A percentile compares a stretch with the other conserved stretches of the same genome.
Evolutionary conservation across 805 yeast genomes (phyloP).

Genomic region (Pichia rugopelliculosa): DNA sequence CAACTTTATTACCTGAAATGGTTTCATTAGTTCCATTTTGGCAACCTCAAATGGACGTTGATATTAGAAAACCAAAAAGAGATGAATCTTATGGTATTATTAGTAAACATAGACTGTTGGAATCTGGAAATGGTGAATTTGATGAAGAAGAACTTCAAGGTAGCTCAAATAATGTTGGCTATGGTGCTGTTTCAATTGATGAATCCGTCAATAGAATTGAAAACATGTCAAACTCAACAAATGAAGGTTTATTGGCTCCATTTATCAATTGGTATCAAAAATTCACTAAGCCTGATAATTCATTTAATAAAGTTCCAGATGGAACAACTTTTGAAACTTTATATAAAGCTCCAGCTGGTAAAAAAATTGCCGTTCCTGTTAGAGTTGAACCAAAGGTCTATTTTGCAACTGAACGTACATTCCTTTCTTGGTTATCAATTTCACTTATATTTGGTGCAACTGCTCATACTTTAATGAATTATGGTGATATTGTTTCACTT

Average conservation of each 20-base stretch:
- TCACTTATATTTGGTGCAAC: slow-evolving; percentile 84
- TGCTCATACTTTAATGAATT: slow-evolving; percentile 77
- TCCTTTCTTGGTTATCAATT: slow-evolving; percentile 87
- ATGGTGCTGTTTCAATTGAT: slow-evolving; percentile 27
- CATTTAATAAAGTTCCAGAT: slow-evolving; percentile 48
- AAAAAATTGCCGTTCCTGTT: slow-evolving; percentile 84
- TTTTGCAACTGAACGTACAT: slow-evolving; percentile 96
- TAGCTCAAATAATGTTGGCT: slow-evolving; percentile 10
- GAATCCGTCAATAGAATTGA: slow-evolving; percentile 26
- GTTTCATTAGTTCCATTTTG: slow-evolving; percentile 89
- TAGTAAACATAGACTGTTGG: slow-evolving; percentile 30
- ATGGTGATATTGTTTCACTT: slow-evolving; percentile 69
- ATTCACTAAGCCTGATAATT: slow-evolving; percentile 32
- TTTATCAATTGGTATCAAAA: slow-evolving; percentile 13
- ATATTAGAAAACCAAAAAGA: slow-evolving; percentile 79
- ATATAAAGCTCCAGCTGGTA: slow-evolving; percentile 78
- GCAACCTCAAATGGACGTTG: slow-evolving; percentile 95
- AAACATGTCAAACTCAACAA: slow-evolving; percentile 11
- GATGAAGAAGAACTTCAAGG: slow-evolving; percentile 66
- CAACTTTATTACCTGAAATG: slow-evolving; percentile 79
- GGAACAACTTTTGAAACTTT: slow-evolving; percentile 57
- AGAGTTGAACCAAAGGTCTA: slow-evolving; percentile 98
- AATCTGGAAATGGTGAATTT: slow-evolving; percentile 44
- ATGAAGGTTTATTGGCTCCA: slow-evolving; percentile 14
- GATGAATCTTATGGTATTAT: slow-evolving; percentile 58